phyloP scores from a whole-genome alignment of 768 basidiomycete species.

The Phlebiopsis gigantea region DNA sequence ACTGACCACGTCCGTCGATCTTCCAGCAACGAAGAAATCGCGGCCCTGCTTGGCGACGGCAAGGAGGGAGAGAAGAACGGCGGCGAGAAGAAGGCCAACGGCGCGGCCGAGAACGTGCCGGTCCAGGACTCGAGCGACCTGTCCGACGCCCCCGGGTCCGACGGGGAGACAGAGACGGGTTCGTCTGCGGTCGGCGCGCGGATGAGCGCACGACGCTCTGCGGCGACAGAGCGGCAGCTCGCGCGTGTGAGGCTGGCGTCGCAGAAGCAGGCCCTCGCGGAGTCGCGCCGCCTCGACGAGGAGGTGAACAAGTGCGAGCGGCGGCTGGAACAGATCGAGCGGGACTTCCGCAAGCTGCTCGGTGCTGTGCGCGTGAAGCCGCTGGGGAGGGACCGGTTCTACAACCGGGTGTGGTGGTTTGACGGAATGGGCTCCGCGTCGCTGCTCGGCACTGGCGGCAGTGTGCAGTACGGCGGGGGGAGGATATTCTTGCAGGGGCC shows the following conservation, averaged over 20 bases:
- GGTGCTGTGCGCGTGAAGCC: conserved; percentile 85
- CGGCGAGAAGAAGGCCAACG: conserved; percentile 33
- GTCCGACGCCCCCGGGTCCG: conserved; percentile 63
- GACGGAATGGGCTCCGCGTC: conserved; percentile 90
- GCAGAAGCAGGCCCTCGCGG: conserved; percentile 75
- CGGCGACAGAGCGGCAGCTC: conserved; percentile 77
- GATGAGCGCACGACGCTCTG: conserved; percentile 41
- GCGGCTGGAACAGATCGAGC: conserved; percentile 81
- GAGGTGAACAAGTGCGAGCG: conserved; percentile 82
- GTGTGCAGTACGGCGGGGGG: conserved; percentile 82
- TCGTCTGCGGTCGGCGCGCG: conserved; percentile 33
- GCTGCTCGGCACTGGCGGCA: conserved; percentile 71
- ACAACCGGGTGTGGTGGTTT: conserved; percentile 98
- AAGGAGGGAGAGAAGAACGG: conserved; percentile 38
- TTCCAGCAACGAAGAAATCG: conserved; percentile 70
- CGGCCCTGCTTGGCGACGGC: conserved; percentile 48
- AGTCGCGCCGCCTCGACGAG: conserved; percentile 81
- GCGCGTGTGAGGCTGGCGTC: conserved; percentile 75
- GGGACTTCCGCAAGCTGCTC: conserved; percentile 88
- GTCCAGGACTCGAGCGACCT: conserved; percentile 69
- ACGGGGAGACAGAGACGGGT: conserved; percentile 56
- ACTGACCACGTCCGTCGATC: neutral
- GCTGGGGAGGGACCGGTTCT: conserved; percentile 88
- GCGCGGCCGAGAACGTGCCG: conserved; percentile 47
- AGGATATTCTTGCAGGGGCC: conserved; percentile 92